Conservation (phyloP, 257 asterid species). For the Marsdenia floribunda region DNA sequence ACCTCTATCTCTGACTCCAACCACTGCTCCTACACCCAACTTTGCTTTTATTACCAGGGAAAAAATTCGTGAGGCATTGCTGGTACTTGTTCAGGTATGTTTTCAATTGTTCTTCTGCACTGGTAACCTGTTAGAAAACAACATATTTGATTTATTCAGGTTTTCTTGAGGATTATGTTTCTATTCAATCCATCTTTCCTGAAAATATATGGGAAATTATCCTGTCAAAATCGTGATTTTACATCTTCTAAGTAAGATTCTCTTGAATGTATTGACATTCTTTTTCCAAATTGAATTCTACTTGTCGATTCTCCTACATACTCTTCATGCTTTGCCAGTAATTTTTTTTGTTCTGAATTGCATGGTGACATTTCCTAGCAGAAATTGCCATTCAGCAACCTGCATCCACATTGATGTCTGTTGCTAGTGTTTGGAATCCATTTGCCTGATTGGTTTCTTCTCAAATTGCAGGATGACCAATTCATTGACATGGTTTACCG, state of each 20-base stretch:
- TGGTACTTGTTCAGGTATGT: conserved; percentile 74
- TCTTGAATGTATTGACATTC: neutral
- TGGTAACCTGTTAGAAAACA: neutral
- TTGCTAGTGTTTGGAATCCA: neutral
- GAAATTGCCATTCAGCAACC: neutral
- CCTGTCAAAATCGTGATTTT: neutral
- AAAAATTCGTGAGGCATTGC: conserved; percentile 81
- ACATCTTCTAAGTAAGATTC: neutral
- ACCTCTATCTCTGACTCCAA: conserved; percentile 87
- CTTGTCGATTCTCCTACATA: neutral
- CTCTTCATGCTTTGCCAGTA: neutral
- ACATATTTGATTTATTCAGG: neutral
- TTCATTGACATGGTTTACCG: conserved; percentile 78
- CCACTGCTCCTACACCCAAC: conserved; percentile 43
- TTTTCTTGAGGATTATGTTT: neutral
- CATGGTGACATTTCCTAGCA: neutral
- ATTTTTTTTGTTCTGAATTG: neutral
- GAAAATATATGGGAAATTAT: neutral
- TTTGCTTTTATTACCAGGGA: conserved; percentile 60
- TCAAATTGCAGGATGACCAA: conserved; percentile 58
- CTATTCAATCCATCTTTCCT: neutral
- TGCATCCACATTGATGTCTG: neutral
- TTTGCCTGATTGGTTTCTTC: neutral
- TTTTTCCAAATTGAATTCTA: neutral
- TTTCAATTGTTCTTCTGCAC: neutral